Evolutionary conservation across 2,329 filamentous ascomycete species (phyloP), one percentile per base, ranked within the genome.

Genomic region (Verticillium nubilum): DNA sequence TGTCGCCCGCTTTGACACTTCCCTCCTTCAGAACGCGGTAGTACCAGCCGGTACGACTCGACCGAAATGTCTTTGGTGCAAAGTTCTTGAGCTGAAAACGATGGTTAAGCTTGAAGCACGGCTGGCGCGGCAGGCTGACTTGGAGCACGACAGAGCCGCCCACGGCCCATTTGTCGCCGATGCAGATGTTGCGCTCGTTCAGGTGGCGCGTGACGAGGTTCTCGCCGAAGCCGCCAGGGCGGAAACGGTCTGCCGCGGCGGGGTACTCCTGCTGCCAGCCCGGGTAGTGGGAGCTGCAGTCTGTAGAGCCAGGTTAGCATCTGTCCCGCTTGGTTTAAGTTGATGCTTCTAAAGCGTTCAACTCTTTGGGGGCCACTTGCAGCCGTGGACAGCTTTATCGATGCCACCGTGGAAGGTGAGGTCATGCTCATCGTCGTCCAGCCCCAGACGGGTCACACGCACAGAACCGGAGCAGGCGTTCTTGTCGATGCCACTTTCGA

Each of bases 101-200:
- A 65, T 88, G 86, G 67, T 89, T 89, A 9, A 89, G 78, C 67
- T 89, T 89, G 73, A 83, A 89, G 72, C 86, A 89, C 10, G 86
- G 86, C 64, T 85, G 81, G 17, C 86, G 78, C 0, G 86, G 86
- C 26, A 87, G 73, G 62, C 79, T 82, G 26, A 88, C 81, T 64
- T 88, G 82, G 0, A 88, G 75, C 2, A 84, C 60, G 0, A 84
- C 75, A 2, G 77, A 73, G 53, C 76, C 71, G 0, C 80, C 79
- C 7, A 88, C 77, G 0, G 77, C 73, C 19, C 86, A 73, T 15
- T 84, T 73, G 64, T 89, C 86, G 25, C 86, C 86, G 57, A 89
- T 86, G 69, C 86, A 88, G 1, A 88, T 73, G 63, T 86, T 88
- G 35, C 79, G 76, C 72, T 89, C 86, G 65, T 86, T 87, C 75